Percentiles rank a stretch among this genome's conserved stretches.
Evolutionary conservation across 2,329 filamentous ascomycete species (phyloP).

Genomic region (Alternaria incomplexa): DNA sequence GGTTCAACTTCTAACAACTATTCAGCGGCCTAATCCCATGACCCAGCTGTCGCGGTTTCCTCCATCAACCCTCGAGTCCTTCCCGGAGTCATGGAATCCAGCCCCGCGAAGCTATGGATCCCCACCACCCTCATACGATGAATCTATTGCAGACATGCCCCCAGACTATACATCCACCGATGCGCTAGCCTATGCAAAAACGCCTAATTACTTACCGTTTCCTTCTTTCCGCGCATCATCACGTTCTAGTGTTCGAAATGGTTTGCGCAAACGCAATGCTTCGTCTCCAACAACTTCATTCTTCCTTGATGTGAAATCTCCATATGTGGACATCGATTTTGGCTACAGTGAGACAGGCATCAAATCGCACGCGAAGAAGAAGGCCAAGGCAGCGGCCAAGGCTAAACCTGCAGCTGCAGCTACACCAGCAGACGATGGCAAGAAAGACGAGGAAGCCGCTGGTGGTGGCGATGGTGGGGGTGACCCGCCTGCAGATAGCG

Average conservation of each 20-base stretch:
- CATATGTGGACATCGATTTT: conserved; percentile 62
- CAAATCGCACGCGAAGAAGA: conserved; percentile 61
- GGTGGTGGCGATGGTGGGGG: conserved; percentile 44
- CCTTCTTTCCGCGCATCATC: conserved; percentile 42
- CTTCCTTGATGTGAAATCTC: conserved; percentile 40
- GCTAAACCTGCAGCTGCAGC: conserved; percentile 22
- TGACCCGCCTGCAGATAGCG: conserved; percentile 45
- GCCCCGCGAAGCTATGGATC: conserved; percentile 21
- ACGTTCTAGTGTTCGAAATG: conserved; percentile 37
- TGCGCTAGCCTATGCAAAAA: conserved; percentile 48
- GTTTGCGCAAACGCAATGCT: conserved; percentile 36
- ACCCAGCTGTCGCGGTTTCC: conserved; percentile 24
- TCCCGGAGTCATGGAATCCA: conserved; percentile 36
- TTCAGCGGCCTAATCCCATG: conserved; percentile 32
- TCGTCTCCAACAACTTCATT: conserved; percentile 38
- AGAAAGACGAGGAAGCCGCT: conserved; percentile 53
- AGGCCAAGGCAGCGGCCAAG: conserved; percentile 47
- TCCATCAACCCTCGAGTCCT: conserved; percentile 22
- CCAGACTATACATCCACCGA: conserved; percentile 55
- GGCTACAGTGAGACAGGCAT: conserved; percentile 59
- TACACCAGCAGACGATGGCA: conserved; percentile 54
- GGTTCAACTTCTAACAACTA: conserved; percentile 28
- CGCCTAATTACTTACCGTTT: conserved; percentile 37
- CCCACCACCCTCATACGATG: conserved; percentile 53
- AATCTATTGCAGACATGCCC: conserved; percentile 51